Evolutionary conservation across 257 asterid genomes (phyloP).

Genomic region (Striga asiatica): DNA sequence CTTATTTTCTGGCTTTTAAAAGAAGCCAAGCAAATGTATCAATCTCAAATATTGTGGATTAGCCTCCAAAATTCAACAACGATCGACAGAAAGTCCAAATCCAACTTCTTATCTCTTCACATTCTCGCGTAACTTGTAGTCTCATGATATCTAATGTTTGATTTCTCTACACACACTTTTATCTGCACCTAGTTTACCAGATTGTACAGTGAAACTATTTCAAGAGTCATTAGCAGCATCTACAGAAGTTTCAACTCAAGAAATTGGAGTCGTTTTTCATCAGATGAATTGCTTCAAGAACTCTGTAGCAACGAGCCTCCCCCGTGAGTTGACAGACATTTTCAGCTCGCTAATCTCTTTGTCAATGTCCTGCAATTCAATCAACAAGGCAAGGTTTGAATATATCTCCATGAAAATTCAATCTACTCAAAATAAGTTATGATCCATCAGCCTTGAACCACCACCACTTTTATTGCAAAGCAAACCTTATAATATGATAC

Average conservation of each 20-base stretch:
- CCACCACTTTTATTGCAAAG: too few species aligned
- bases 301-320: slow-evolving; percentile 96
- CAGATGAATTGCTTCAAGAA: slow-evolving; percentile 91
- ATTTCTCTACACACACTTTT: background rate
- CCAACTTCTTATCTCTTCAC: too few species aligned
- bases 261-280: background rate
- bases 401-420: background rate
- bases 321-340: slow-evolving; percentile 85
- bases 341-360: slow-evolving; percentile 91
- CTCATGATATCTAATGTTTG: background rate
- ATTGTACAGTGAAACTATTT: background rate
- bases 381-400: background rate
- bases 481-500: too few species aligned
- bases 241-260: slow-evolving; percentile 5
- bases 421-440: too few species aligned
- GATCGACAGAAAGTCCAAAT: too few species aligned
- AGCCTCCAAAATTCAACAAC: too few species aligned
- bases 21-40: too few species aligned
- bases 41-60: too few species aligned
- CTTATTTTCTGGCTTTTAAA: too few species aligned
- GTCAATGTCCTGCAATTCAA: slow-evolving; percentile 72
- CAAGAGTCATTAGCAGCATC: background rate
- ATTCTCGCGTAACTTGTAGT: too few species aligned
- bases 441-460: too few species aligned
- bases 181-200: slow-evolving; percentile 6